These are phyloP conservation scores for Cladosporium colombiae DNA, from an alignment of 2,329 filamentous ascomycete genomes.

Conservation along the genomic window DNA sequence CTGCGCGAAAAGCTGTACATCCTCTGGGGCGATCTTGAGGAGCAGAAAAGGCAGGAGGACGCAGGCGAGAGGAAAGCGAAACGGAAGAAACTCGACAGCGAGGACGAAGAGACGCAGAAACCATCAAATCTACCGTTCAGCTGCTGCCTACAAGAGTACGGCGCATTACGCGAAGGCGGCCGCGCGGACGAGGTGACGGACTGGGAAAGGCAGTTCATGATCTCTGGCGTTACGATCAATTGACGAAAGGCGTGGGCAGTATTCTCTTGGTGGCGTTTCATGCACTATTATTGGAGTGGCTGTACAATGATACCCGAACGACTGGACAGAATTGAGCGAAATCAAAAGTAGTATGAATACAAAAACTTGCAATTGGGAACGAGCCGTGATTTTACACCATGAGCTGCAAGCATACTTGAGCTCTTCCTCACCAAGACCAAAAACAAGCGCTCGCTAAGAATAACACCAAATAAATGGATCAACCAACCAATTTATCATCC, in stretches of 20 bases:
- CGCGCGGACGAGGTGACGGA: background rate
- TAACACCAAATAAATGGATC: background rate
- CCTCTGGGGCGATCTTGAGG: constrained; percentile 85
- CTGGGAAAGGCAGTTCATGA: constrained; percentile 19
- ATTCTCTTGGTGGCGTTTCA: background rate
- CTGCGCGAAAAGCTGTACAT: constrained; percentile 72
- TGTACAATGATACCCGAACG: background rate
- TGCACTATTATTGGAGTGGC: background rate
- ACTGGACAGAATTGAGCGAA: no score
- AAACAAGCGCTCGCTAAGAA: background rate
- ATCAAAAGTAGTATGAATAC: background rate
- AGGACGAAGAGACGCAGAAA: background rate
- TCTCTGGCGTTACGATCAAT: constrained; percentile 15
- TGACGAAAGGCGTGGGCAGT: background rate
- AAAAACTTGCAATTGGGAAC: background rate
- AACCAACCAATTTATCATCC: background rate
- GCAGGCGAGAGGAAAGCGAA: constrained; percentile 17
- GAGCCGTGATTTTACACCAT: background rate
- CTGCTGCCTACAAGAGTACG: constrained; percentile 48
- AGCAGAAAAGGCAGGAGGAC: constrained; percentile 53
- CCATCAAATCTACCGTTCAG: constrained; percentile 48
- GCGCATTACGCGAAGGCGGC: constrained; percentile 27
- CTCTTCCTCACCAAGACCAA: no score
- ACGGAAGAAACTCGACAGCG: background rate
- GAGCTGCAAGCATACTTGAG: background rate